phyloP scores from a whole-genome alignment of 768 basidiomycete species.

The Psilocybe tampanensis region DNA sequence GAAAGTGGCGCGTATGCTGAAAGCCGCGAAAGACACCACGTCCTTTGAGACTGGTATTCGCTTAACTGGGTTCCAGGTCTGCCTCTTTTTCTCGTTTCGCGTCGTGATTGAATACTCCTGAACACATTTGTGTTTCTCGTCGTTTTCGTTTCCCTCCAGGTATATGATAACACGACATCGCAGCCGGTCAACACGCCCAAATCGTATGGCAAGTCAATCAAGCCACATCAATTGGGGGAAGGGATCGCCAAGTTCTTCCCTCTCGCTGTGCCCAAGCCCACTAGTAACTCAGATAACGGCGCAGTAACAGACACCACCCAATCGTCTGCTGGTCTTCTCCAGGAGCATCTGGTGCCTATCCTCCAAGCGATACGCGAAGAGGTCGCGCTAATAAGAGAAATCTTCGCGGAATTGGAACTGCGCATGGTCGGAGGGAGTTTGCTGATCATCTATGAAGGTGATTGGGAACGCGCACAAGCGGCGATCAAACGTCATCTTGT shows the following conservation, averaged over 20 bases:
- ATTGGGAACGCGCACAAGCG: slow-evolving; percentile 43
- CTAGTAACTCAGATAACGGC: slow-evolving; percentile 1
- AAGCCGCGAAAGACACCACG: slow-evolving; percentile 71
- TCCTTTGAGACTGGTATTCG: slow-evolving; percentile 71
- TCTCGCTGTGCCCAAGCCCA: slow-evolving; percentile 25
- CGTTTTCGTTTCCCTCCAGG: slow-evolving; percentile 46
- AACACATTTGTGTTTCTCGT: neutral
- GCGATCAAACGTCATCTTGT: slow-evolving; percentile 36
- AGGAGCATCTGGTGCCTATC: slow-evolving; percentile 53
- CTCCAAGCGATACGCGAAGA: slow-evolving; percentile 56
- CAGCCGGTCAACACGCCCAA: slow-evolving; percentile 69
- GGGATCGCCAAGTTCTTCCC: slow-evolving; percentile 85
- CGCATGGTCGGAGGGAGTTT: slow-evolving; percentile 85
- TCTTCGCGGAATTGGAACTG: slow-evolving; percentile 58
- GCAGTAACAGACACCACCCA: neutral
- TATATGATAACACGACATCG: slow-evolving; percentile 64
- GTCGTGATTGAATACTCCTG: neutral
- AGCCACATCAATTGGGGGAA: slow-evolving; percentile 65
- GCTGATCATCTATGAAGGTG: slow-evolving; percentile 74
- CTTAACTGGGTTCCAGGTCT: slow-evolving; percentile 89
- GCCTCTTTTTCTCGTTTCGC: neutral
- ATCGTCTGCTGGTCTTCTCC: slow-evolving; percentile 55
- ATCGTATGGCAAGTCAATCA: slow-evolving; percentile 78
- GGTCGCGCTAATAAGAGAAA: slow-evolving; percentile 36
- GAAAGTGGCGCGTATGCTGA: slow-evolving; percentile 80